These are phyloP conservation scores for Pythium myriotylum DNA, from an alignment of 352 stramenopile genomes.

Conservation along the genomic window DNA sequence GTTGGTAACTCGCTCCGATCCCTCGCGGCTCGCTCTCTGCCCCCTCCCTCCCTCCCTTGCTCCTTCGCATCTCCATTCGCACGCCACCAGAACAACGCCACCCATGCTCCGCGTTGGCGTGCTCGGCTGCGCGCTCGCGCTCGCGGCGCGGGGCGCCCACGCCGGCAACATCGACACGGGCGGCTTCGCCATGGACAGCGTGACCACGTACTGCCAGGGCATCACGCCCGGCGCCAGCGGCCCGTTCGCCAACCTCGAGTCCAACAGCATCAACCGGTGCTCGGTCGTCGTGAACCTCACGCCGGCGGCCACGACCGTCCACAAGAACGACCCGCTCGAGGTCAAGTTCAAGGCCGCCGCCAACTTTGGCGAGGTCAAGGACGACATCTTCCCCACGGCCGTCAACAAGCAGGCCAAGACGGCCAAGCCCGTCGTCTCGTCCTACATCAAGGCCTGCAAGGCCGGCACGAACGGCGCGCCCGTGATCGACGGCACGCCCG, in stretches of 20 bases:
- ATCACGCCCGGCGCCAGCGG: slow-evolving; percentile 27
- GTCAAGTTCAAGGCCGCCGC: slow-evolving; percentile 57
- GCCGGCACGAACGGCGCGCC: slow-evolving; percentile 65
- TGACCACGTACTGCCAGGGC: slow-evolving; percentile 78
- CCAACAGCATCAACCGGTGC: slow-evolving; percentile 56
- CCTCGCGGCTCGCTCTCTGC: no score
- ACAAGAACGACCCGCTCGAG: slow-evolving; percentile 49
- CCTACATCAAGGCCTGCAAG: slow-evolving; percentile 63
- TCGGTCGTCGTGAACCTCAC: slow-evolving; percentile 56
- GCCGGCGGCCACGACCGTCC: slow-evolving; percentile 46
- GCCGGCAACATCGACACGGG: slow-evolving; percentile 57
- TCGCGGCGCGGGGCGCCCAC: background rate
- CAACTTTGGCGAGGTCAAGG: slow-evolving; percentile 32
- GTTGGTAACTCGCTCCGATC: no score
- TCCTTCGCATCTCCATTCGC: no score
- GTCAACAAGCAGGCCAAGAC: slow-evolving; percentile 48
- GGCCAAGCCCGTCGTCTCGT: slow-evolving; percentile 37
- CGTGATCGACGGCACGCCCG: slow-evolving; percentile 41
- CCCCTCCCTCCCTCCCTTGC: no score
- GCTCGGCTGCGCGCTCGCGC: slow-evolving; percentile 2
- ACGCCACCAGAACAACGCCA: background rate
- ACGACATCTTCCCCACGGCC: slow-evolving; percentile 65
- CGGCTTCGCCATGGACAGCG: slow-evolving; percentile 61
- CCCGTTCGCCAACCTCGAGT: slow-evolving; percentile 47
- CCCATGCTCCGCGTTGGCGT: slow-evolving; percentile 12